Evolutionary conservation across 768 basidiomycete genomes (phyloP).

Genomic region (Mycena filopes): DNA sequence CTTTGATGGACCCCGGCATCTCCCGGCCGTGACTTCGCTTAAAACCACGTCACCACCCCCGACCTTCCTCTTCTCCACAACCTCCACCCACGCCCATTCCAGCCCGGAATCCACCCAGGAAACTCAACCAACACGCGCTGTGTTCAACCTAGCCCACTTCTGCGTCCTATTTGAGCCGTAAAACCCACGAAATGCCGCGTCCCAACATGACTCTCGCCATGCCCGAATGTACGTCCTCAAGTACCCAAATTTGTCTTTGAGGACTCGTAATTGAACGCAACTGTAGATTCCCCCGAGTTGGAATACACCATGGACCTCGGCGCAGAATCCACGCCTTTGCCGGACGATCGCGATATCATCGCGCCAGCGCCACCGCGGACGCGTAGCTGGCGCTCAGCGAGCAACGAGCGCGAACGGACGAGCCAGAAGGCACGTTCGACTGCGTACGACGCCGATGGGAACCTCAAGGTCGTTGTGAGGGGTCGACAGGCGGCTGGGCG

Average conservation of each 20-base stretch:
- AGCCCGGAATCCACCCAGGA: background rate
- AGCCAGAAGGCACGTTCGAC: constrained; percentile 12
- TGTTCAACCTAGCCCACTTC: background rate
- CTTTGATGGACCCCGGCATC: too few species aligned
- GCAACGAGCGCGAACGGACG: background rate
- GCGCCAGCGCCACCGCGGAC: background rate
- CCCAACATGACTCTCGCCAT: background rate
- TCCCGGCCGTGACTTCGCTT: too few species aligned
- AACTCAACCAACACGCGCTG: background rate
- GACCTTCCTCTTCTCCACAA: too few species aligned
- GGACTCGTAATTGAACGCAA: background rate
- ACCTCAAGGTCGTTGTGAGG: constrained; percentile 22
- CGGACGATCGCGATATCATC: background rate
- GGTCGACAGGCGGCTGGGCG: constrained; percentile 5
- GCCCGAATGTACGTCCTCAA: background rate
- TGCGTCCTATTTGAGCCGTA: background rate
- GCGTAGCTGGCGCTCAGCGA: constrained; percentile 6
- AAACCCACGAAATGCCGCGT: background rate
- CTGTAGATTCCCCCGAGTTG: constrained; percentile 21
- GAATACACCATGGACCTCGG: constrained; percentile 29
- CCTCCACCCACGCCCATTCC: too few species aligned
- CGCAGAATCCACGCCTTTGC: constrained; percentile 14
- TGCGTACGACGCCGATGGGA: constrained; percentile 23
- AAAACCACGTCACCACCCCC: too few species aligned
- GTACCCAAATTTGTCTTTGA: background rate